phyloP scores from a whole-genome alignment of 805 yeast genomes.

The Candida insectorum region DNA sequence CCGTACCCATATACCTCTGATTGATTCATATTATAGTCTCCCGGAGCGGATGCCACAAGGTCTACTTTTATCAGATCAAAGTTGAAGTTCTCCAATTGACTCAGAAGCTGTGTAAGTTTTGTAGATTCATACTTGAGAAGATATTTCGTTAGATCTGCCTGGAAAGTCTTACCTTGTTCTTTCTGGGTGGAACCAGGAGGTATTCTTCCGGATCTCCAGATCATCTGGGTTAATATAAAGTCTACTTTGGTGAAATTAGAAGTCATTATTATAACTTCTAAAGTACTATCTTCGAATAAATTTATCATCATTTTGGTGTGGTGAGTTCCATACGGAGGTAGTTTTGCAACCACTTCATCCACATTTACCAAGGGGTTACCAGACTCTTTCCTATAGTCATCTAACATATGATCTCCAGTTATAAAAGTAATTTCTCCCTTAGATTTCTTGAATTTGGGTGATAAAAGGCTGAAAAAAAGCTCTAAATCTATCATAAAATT shows the following conservation, averaged over 20 bases:
- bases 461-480: conserved; percentile 30
- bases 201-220: conserved; percentile 57
- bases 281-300: conserved; percentile 40
- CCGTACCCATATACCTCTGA: conserved; percentile 47
- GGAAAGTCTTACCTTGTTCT: conserved; percentile 30
- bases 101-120: conserved; percentile 23
- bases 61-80: conserved; percentile 49
- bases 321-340: conserved; percentile 44
- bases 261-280: conserved; percentile 56
- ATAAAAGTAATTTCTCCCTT: conserved; percentile 25
- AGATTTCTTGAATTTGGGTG: conserved; percentile 17
- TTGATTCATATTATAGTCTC: conserved; percentile 22
- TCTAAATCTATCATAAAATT: conserved; percentile 46
- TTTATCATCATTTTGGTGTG: conserved; percentile 70
- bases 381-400: conserved; percentile 1
- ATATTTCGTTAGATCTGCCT: conserved; percentile 43
- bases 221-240: conserved; percentile 60
- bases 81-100: conserved; percentile 31
- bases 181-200: conserved; percentile 10
- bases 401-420: conserved; percentile 25
- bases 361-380: conserved; percentile 12
- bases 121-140: conserved; percentile 39
- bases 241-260: conserved; percentile 57
- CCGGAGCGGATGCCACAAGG: conserved; percentile 56
- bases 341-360: conserved; percentile 28